Evolutionary conservation across 169 alveolate species (phyloP).

Genomic region (Perkinsus olseni): DNA sequence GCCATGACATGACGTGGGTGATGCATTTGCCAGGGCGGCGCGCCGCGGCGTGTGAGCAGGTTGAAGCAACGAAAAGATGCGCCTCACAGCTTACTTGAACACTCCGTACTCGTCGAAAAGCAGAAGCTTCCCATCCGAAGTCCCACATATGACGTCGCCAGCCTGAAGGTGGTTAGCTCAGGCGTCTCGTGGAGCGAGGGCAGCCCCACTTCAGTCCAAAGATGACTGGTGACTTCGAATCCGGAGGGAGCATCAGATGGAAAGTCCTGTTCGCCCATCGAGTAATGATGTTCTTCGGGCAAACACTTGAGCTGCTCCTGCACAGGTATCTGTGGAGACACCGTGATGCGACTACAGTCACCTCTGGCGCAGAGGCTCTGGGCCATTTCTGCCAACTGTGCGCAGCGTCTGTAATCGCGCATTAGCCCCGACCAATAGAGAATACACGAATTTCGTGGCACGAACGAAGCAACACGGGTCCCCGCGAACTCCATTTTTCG

Average conservation of each 20-base stretch:
- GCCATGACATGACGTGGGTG: too few relatives aligned
- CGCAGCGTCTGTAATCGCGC: too few relatives aligned
- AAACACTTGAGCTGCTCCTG: not conserved
- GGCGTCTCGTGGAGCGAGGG: not conserved
- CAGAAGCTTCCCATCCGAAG: not conserved
- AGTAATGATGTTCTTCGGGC: not conserved
- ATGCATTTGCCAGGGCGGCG: too few relatives aligned
- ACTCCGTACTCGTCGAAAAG: not conserved
- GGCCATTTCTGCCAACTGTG: too few relatives aligned
- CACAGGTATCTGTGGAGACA: not conserved
- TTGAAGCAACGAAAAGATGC: too few relatives aligned
- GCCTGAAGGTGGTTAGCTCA: not conserved
- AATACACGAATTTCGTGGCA: too few relatives aligned
- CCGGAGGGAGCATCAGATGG: not conserved
- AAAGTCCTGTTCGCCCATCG: not conserved
- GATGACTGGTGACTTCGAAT: not conserved
- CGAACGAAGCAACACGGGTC: too few relatives aligned
- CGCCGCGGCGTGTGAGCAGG: too few relatives aligned
- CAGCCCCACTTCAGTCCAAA: not conserved
- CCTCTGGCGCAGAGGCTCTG: too few relatives aligned
- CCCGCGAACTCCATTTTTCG: too few relatives aligned
- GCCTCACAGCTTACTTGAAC: not conserved
- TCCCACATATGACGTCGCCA: not conserved
- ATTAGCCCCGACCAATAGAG: too few relatives aligned
- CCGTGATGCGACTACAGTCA: too few relatives aligned